These are phyloP conservation scores for Tetracladium setigerum DNA, from an alignment of 495 filamentous ascomycete genomes.

Conservation along the genomic window DNA sequence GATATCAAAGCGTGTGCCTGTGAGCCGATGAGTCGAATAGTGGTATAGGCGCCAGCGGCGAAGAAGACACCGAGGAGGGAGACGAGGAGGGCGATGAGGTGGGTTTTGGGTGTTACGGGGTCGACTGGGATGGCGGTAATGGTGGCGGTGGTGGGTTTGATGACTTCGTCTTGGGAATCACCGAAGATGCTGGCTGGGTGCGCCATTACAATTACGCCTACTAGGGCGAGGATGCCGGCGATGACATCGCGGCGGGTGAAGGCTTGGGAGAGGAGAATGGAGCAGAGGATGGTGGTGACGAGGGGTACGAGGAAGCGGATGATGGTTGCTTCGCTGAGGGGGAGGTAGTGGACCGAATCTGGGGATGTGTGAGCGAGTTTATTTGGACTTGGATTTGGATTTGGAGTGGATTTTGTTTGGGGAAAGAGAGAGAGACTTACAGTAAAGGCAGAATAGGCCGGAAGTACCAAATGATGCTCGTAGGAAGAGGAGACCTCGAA, in stretches of 20 bases:
- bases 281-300: slow-evolving; percentile 68
- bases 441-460: slow-evolving; percentile 70
- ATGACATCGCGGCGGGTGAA: slow-evolving; percentile 64
- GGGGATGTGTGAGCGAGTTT: neutral
- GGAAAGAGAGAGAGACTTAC: slow-evolving; percentile 27
- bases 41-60: slow-evolving; percentile 61
- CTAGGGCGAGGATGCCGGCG: slow-evolving; percentile 59
- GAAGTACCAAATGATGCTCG: slow-evolving; percentile 64
- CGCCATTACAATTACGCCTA: slow-evolving; percentile 72
- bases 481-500: slow-evolving; percentile 53
- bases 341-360: slow-evolving; percentile 72
- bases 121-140: slow-evolving; percentile 1
- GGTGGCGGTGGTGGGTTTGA: slow-evolving; percentile 22
- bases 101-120: slow-evolving; percentile 45
- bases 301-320: slow-evolving; percentile 74
- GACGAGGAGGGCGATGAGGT: slow-evolving; percentile 56
- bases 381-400: too few relatives aligned
- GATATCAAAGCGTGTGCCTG: slow-evolving; percentile 71
- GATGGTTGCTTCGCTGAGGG: slow-evolving; percentile 73
- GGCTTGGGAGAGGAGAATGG: slow-evolving; percentile 51
- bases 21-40: slow-evolving; percentile 69
- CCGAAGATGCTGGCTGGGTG: slow-evolving; percentile 50
- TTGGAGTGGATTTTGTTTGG: neutral
- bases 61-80: slow-evolving; percentile 67
- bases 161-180: slow-evolving; percentile 13